Base-by-base conservation (phyloP, 208 protist genomes). In the Novymonas esmeraldas region DNA sequence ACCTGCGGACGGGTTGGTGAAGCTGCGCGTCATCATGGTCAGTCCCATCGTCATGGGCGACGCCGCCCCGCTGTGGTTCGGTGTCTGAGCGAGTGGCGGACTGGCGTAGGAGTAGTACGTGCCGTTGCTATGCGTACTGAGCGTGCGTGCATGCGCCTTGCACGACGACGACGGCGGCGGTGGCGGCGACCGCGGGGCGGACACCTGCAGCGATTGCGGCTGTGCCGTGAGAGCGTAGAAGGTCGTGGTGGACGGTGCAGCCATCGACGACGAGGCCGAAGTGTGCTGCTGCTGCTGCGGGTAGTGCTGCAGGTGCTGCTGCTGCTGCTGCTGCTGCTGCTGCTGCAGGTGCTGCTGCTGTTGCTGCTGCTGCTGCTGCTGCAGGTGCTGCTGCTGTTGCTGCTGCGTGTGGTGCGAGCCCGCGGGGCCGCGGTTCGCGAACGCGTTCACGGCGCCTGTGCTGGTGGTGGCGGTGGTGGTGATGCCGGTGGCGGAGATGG, bases 121-220 rank as follows among this genome's bases (percentile, higher is more conserved):
- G 11, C 54, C 60, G 41, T 22, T 59, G 69, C 60, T 63, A 20
- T 54, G 69, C 14, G 60, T 49, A 28, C 69, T 74, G 26, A 68
- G 33, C 26, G 60, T 74, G 36, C 54, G 69, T 4, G 22, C 22
- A 33, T 59, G 54, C 20, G 13, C 26, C 57, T 65, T 56, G 41
- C 48, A 73, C 29, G 29, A 46, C 9, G 48, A 46, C 36, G 55
- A 20, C 4, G 67, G 57, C 28, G 67, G 67, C 0, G 33, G 49
- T 6, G 44, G 51, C 4, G 67, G 57, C 28, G 67, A 74, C 0
- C 42, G 49, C 7, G 44, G 51, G 24, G 57, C 6, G 22, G 58
- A 41, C 5, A 52, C 9, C 26, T 54, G 33, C 46, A 59, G 29
- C 13, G 54, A 33, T 26, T 26, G 51, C 22, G 36, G 54, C 33